Evolutionary conservation across 768 basidiomycete genomes (phyloP), one percentile per base, ranked within the genome.

Genomic region (Lanmaoa pseudosensibilis): DNA sequence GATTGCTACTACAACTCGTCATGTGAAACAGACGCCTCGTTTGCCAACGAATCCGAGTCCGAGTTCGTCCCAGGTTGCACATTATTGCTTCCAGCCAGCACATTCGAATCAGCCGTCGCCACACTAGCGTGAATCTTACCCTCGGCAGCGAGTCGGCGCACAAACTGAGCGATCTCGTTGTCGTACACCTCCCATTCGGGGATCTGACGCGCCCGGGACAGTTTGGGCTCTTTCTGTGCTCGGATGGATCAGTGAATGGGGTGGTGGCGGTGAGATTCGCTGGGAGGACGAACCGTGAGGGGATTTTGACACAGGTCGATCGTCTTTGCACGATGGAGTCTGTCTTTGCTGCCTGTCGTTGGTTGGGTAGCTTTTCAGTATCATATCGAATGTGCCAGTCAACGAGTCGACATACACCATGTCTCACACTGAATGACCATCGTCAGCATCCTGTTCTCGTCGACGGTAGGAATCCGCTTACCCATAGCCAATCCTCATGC

Each of bases 111-210:
- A 5, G 85, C 86, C 4, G 84, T 81, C 11, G 83, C 86, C 33
- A 85, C 80, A 21, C 82, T 81, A 2, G 86, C 86, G 37, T 78
- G 83, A 54, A 93, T 86, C 60, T 81, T 77, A 25, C 91, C 91
- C 30, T 84, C 79, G 13, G 85, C 78, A 3, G 88, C 86, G 44
- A 96, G 77, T 50, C 83, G 78, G 25, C 83, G 80, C 0, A 90
- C 87, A 58, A 99, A 92, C 27, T 75, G 79, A 2, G 95, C 88
- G 50, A 98, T 94, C 73, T 99, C 94, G 6, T 76, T 67, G 70
- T 99, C 96, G 67, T 98, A 98, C 47, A 83, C 83, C 59, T 96
- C 94, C 97, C 97, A 99, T 69, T 98, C 97, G 0, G 97, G 96
- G 50, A 98, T 97, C 65, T 94, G 86, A 37, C 95, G 84, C 4